Evolutionary conservation across 305 asterid species (phyloP).

Genomic region (Rubia tinctorum): DNA sequence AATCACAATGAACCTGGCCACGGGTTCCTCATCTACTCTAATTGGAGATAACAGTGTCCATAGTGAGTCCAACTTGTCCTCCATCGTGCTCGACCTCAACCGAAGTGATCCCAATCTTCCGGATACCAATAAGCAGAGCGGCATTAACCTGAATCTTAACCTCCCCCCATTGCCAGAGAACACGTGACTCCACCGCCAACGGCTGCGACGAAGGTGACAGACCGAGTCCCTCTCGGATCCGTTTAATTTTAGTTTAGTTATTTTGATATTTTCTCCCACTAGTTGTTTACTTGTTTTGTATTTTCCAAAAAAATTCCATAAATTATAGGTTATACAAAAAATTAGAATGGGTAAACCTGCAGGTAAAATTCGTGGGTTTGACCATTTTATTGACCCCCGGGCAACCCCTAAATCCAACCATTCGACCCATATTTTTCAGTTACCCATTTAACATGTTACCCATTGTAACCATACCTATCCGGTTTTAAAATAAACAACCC

Average conservation of each 20-base stretch:
- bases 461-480: too few species aligned
- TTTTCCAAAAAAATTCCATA: too few species aligned
- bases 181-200: constrained; percentile 10
- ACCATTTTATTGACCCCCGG: too few species aligned
- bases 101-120: constrained; percentile 19
- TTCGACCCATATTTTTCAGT: too few species aligned
- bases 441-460: too few species aligned
- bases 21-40: too few species aligned
- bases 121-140: neutral
- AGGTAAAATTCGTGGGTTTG: too few species aligned
- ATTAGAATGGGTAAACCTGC: too few species aligned
- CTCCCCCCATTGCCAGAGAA: constrained; percentile 45
- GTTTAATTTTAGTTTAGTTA: constrained; percentile 2
- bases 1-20: too few species aligned
- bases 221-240: constrained; percentile 9
- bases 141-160: constrained; percentile 43
- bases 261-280: constrained; percentile 2
- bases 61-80: constrained; percentile 53
- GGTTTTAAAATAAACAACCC: too few species aligned
- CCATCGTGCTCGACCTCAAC: constrained; percentile 36
- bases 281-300: neutral
- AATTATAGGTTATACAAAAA: too few species aligned
- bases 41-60: constrained; percentile 20
- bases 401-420: too few species aligned
- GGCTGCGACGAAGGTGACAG: neutral